Percentiles rank a stretch among this genome's conserved stretches.
Evolutionary conservation across 2,329 filamentous ascomycete genomes (phyloP).

Genomic region (Penicillium palitans): DNA sequence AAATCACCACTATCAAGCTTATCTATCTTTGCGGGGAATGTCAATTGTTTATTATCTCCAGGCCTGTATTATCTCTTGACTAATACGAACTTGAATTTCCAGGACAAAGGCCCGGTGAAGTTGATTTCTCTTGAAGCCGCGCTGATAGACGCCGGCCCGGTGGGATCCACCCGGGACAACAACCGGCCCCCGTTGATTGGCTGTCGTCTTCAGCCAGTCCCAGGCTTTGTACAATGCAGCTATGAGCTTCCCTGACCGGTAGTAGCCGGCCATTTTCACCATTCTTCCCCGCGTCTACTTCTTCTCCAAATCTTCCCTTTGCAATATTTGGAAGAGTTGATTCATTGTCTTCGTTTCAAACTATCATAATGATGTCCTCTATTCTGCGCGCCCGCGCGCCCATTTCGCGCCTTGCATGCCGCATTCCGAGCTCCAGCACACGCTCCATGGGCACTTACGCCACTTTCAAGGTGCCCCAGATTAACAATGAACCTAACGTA

Average conservation of each 20-base stretch:
- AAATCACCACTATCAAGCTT: not conserved
- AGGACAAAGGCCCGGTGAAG: not conserved
- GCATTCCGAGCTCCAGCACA: constrained; percentile 23
- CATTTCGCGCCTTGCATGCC: constrained; percentile 22
- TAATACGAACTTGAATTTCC: not conserved
- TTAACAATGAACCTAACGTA: constrained; percentile 95
- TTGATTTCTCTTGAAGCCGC: not conserved
- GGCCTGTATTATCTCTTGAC: not conserved
- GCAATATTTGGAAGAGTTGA: constrained; percentile 1
- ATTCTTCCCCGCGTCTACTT: constrained; percentile 30
- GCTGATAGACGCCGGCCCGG: constrained; percentile 10
- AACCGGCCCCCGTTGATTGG: constrained; percentile 16
- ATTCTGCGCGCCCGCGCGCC: constrained; percentile 31
- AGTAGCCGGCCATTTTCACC: constrained; percentile 25
- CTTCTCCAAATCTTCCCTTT: constrained; percentile 8
- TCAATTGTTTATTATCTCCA: not conserved
- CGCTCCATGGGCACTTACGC: constrained; percentile 62
- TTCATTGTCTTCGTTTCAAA: not conserved
- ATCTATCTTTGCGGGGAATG: not conserved
- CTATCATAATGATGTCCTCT: constrained; percentile 32
- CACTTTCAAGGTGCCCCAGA: constrained; percentile 80
- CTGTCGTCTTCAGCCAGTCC: not conserved
- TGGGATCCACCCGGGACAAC: constrained; percentile 17
- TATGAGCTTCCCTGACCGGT: constrained; percentile 15
- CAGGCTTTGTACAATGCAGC: not conserved